Conservation (phyloP, 257 asterid species). For the Asclepias syriaca region DNA sequence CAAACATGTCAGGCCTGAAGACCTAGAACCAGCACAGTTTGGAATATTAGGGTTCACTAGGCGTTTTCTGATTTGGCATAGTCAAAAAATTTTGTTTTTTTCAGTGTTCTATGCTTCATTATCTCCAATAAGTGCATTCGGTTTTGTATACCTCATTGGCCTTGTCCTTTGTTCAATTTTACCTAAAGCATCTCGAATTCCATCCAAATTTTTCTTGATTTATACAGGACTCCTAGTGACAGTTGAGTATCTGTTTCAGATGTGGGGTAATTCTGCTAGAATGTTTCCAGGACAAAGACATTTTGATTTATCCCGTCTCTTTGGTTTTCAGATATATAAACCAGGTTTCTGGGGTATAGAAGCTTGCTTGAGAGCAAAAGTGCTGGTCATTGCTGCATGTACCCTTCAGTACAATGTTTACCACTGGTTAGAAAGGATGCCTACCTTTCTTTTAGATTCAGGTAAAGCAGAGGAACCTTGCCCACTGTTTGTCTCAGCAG, state of each 20-base stretch:
- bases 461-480: constrained; percentile 84
- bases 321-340: constrained; percentile 76
- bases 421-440: constrained; percentile 80
- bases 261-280: constrained; percentile 80
- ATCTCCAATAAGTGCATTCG: constrained; percentile 86
- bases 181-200: constrained; percentile 83
- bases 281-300: constrained; percentile 95
- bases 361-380: constrained; percentile 86
- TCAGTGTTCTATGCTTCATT: constrained; percentile 81
- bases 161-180: constrained; percentile 58
- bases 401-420: constrained; percentile 86
- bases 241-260: constrained; percentile 84
- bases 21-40: constrained; percentile 46
- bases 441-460: constrained; percentile 40
- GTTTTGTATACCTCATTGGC: constrained; percentile 81
- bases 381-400: constrained; percentile 87
- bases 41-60: constrained; percentile 77
- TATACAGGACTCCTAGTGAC: constrained; percentile 78
- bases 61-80: constrained; percentile 88
- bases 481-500: constrained; percentile 69
- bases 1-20: constrained; percentile 52
- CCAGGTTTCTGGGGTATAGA: constrained; percentile 75
- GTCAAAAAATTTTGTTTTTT: constrained; percentile 75
- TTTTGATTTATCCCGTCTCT: constrained; percentile 55
- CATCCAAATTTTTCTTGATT: constrained; percentile 71